phyloP scores from a whole-genome alignment of 1,139 yeast species.

The Saccharomycopsis hybrid region DNA sequence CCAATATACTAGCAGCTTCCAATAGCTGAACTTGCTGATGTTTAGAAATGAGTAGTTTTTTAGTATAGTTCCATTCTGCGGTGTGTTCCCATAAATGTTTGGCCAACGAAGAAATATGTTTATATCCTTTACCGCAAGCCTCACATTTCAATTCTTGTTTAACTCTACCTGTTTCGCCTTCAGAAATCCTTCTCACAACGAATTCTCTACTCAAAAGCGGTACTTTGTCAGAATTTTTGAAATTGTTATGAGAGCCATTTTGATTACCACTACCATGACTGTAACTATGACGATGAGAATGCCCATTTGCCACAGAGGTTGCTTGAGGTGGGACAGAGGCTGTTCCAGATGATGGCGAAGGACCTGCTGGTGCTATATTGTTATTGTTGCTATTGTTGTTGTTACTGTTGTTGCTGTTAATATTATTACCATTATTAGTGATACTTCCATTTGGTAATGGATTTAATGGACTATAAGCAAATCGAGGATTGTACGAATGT shows the following conservation, averaged over 20 bases:
- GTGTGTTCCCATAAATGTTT: slow-evolving; percentile 85
- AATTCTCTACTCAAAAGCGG: slow-evolving; percentile 61
- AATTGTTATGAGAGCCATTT: neutral
- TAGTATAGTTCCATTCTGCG: slow-evolving; percentile 86
- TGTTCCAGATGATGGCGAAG: neutral
- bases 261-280: neutral
- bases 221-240: slow-evolving; percentile 24
- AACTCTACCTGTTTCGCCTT: slow-evolving; percentile 78
- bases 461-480: neutral
- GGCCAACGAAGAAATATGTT: slow-evolving; percentile 74
- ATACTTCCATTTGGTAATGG: too few species aligned
- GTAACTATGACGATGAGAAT: too few species aligned
- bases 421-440: too few species aligned
- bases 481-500: slow-evolving; percentile 7
- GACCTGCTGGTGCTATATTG: too few species aligned
- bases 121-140: slow-evolving; percentile 86
- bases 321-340: too few species aligned
- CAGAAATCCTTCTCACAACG: slow-evolving; percentile 76
- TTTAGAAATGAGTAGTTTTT: slow-evolving; percentile 72
- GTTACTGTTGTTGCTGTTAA: too few species aligned
- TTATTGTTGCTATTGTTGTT: too few species aligned
- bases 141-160: slow-evolving; percentile 82
- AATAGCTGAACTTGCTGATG: slow-evolving; percentile 86
- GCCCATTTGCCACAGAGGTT: neutral
- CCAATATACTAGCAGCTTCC: slow-evolving; percentile 83